Evolutionary conservation across 2,329 filamentous ascomycete species (phyloP).

Genomic region (Botrytis paeoniae): DNA sequence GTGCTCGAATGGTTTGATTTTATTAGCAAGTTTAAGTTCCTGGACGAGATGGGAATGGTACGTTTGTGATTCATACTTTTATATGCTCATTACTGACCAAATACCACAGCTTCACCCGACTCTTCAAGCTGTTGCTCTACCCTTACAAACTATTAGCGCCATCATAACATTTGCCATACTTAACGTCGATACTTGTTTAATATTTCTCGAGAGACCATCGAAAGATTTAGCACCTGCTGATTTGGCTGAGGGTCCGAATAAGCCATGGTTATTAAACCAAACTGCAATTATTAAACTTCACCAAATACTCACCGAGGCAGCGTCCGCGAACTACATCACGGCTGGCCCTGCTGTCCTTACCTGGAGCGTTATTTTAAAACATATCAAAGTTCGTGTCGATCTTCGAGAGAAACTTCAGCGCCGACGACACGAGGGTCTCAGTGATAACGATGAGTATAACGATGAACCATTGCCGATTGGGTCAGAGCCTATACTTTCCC

Average conservation of each 20-base stretch:
- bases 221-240: conserved; percentile 32
- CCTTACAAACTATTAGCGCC: conserved; percentile 67
- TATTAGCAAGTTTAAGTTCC: conserved; percentile 61
- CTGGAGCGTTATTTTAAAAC: conserved; percentile 75
- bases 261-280: conserved; percentile 66
- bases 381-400: conserved; percentile 44
- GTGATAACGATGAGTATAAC: conserved; percentile 38
- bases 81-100: conserved; percentile 15
- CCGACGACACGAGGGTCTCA: conserved; percentile 11
- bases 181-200: conserved; percentile 44
- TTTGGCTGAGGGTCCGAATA: conserved; percentile 38
- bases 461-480: conserved; percentile 46
- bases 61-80: conserved; percentile 10
- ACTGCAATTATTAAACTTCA: conserved; percentile 71
- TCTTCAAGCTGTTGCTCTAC: conserved; percentile 47
- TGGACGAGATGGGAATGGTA: conserved; percentile 61
- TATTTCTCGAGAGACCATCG: conserved; percentile 36
- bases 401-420: conserved; percentile 15
- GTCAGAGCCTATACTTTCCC: conserved; percentile 45
- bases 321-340: conserved; percentile 51
- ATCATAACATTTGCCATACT: conserved; percentile 71
- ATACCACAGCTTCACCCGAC: conserved; percentile 27
- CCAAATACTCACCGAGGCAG: conserved; percentile 61
- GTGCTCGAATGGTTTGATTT: conserved; percentile 73
- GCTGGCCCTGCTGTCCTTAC: conserved; percentile 74